phyloP scores from a whole-genome alignment of 805 yeast species.

The Candida maesae region DNA sequence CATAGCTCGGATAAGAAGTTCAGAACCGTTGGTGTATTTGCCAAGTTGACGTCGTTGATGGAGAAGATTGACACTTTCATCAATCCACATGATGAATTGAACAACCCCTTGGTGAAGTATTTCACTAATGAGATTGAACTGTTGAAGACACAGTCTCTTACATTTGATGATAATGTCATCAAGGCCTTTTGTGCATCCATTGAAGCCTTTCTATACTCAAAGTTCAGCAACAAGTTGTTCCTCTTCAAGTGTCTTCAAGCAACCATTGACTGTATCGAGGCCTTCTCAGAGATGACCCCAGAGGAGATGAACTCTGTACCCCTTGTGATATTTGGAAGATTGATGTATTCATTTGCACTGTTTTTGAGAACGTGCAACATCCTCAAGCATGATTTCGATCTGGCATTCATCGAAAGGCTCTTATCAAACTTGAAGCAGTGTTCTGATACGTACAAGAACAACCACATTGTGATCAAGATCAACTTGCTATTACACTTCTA shows the following conservation, averaged over 20 bases:
- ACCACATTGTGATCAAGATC: constrained; percentile 22
- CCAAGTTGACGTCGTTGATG: constrained; percentile 53
- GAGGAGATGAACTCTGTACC: constrained; percentile 20
- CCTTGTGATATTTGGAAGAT: constrained; percentile 23
- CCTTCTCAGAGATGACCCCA: constrained; percentile 15
- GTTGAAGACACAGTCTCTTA: constrained; percentile 7
- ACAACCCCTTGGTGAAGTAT: constrained; percentile 16
- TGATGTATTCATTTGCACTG: constrained; percentile 28
- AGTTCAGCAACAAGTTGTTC: constrained; percentile 14
- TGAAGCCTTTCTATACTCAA: constrained; percentile 26
- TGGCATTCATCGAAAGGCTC: constrained; percentile 12
- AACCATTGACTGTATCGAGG: constrained; percentile 17
- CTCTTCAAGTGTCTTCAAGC: constrained; percentile 23
- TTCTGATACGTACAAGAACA: constrained; percentile 14
- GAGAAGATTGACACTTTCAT: constrained; percentile 45
- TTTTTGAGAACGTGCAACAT: constrained; percentile 22
- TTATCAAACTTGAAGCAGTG: constrained; percentile 18
- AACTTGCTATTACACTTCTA: constrained; percentile 25
- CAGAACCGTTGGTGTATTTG: constrained; percentile 49
- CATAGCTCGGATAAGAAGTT: constrained; percentile 30
- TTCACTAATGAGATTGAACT: constrained; percentile 18
- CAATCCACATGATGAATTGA: constrained; percentile 15
- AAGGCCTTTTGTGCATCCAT: constrained; percentile 23
- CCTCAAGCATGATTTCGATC: constrained; percentile 20
- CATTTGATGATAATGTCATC: constrained; percentile 13